A percentile compares a stretch with the other conserved stretches of the same genome.
Evolutionary conservation across 2,329 filamentous ascomycete genomes (phyloP).

Genomic region (Akanthomyces uredinophilus): DNA sequence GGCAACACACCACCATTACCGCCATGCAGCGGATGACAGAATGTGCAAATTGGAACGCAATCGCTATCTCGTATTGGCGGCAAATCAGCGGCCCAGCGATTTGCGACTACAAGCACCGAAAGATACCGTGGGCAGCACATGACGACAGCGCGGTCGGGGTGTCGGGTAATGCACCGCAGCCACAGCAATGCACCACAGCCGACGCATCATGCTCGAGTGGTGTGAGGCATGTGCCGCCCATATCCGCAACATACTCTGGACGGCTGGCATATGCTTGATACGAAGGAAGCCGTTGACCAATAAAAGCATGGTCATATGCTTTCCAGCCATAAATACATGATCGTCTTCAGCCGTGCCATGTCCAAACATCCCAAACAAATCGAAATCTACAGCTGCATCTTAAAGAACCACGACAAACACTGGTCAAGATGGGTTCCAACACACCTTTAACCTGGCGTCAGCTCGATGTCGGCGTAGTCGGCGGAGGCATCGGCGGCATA

Average conservation of each 20-base stretch:
- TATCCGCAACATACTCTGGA: background rate
- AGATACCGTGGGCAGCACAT: background rate
- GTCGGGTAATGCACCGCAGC: constrained; percentile 13
- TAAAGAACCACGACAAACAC: background rate
- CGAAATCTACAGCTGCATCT: background rate
- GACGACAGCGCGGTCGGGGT: background rate
- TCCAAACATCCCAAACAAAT: background rate
- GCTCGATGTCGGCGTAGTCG: constrained; percentile 40
- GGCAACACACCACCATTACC: background rate
- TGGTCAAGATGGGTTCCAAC: constrained; percentile 23
- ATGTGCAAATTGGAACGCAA: background rate
- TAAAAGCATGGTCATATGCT: background rate
- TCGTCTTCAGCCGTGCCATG: background rate
- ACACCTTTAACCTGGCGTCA: constrained; percentile 34
- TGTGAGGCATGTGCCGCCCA: background rate
- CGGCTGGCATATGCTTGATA: background rate
- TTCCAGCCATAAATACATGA: constrained; percentile 3
- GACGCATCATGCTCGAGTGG: background rate
- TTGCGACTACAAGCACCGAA: background rate
- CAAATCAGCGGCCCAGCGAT: too few species aligned
- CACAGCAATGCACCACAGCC: background rate
- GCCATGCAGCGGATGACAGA: background rate
- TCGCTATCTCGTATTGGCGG: too few species aligned
- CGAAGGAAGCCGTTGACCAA: background rate
- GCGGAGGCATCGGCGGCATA: constrained; percentile 45